A percentile compares a stretch with the other conserved stretches of the same genome.
Conservation (phyloP, 306 rosid species). For the Castanea crenata region DNA sequence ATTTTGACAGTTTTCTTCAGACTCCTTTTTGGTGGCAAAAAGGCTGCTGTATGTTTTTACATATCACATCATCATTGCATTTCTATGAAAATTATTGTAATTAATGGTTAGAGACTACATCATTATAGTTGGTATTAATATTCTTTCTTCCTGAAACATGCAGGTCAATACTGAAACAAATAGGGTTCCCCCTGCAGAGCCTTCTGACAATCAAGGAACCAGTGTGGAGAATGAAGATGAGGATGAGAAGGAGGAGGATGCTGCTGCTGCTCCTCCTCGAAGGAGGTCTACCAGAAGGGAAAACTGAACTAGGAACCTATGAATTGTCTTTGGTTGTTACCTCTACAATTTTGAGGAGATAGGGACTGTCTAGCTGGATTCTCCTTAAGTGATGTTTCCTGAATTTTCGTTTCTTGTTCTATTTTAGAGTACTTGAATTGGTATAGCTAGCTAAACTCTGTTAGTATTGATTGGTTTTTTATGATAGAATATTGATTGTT, state of each 20-base stretch:
- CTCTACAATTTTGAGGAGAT: not conserved
- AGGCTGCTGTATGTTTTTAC: slow-evolving; percentile 28
- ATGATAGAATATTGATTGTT: not conserved
- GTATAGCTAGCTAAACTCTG: not conserved
- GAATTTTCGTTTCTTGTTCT: not conserved
- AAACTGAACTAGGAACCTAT: slow-evolving; percentile 23
- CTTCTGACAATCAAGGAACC: slow-evolving; percentile 34
- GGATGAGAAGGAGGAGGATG: slow-evolving; percentile 31
- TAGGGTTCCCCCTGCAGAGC: slow-evolving; percentile 30
- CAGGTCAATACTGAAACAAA: slow-evolving; percentile 44
- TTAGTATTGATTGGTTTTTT: not conserved
- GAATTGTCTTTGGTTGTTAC: not conserved
- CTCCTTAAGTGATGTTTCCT: not conserved
- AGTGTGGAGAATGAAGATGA: slow-evolving; percentile 55
- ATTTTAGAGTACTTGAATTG: not conserved
- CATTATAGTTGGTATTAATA: not conserved
- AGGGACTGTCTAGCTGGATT: not conserved
- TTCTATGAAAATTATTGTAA: not conserved
- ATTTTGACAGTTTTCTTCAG: slow-evolving; percentile 53
- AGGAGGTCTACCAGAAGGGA: slow-evolving; percentile 65
- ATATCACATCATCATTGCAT: not conserved
- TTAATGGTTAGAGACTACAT: not conserved
- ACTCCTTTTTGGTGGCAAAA: slow-evolving; percentile 77
- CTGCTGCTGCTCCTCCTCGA: slow-evolving; percentile 42
- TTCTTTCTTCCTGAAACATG: slow-evolving; percentile 9